Evolutionary conservation across 176 grass and related monocot genomes (phyloP), one percentile per base, ranked within the genome.

Genomic region (Melocanna baccifera): DNA sequence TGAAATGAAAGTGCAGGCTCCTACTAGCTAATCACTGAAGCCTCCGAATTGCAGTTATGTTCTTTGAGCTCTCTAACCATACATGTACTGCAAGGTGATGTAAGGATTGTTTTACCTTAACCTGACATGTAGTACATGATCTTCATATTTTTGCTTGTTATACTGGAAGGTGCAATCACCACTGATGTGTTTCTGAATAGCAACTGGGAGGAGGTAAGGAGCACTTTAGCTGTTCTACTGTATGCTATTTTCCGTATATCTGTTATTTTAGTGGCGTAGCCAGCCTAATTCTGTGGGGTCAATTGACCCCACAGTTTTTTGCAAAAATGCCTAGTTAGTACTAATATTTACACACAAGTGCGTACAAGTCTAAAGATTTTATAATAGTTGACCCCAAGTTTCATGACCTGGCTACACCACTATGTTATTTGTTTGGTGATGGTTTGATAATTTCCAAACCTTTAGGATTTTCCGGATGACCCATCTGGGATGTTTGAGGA

Each of bases 381-480:
- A 42, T 42, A 42, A 42, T 42, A 42, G 41, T 42, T 42, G 41
- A 42, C 41, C 41, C 41, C 9, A 42, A 6, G 37, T 39, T 39
- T 39, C 5, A 6, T 6, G 37, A 39, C 37, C 0, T 39, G 5
- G 37, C 37, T 9, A 42, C 9, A 9, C 41, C 41, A 42, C 41
- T 42, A 36, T 36, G 3, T 36, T 36, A 48, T 20, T 84, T 74
- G 34, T 57, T 58, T 25, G 40, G 11, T 46, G 67, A 86, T 81
- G 28, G 19, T 62, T 40, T 63, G 13, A 69, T 64, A 20, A n/a
- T 76, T 79, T 65, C 20, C 20, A 74, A 80, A 86, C 4, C 40
- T 83, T 73, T 66, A 99, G 97, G 97, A 96, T 89, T 96, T 99
- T 40, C 96, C 97, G 7, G 39, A 85, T 78, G 97, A 96, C 26